phyloP scores from a whole-genome alignment of 106 monocot species.

The Dendrobium nobile region DNA sequence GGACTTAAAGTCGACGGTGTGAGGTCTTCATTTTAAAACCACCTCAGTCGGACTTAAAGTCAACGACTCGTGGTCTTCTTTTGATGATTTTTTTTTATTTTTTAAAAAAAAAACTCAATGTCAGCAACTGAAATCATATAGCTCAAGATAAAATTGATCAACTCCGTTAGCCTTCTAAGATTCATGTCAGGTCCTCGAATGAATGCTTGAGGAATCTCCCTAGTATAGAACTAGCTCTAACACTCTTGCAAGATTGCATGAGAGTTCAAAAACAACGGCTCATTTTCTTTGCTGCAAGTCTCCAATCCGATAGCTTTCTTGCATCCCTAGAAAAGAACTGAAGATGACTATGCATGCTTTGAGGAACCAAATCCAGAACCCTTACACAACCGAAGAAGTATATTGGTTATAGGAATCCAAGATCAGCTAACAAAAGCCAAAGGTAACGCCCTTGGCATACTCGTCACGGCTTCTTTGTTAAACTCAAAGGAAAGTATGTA shows the following conservation, averaged over 20 bases:
- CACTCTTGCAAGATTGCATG: slow-evolving; percentile 75
- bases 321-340: slow-evolving; percentile 80
- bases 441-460: slow-evolving; percentile 71
- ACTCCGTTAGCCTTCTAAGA: slow-evolving; percentile 75
- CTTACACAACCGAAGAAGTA: slow-evolving; percentile 70
- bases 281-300: slow-evolving; percentile 95
- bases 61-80: too few species aligned
- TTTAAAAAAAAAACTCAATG: slow-evolving; percentile 81
- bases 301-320: too few species aligned
- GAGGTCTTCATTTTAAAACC: too few species aligned
- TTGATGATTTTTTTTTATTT: too few species aligned
- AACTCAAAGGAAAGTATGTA: slow-evolving; percentile 74
- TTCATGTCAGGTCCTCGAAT: slow-evolving; percentile 83
- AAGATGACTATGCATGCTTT: slow-evolving; percentile 71
- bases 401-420: slow-evolving; percentile 90
- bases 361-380: slow-evolving; percentile 90
- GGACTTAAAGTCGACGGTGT: too few species aligned
- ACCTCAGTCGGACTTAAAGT: too few species aligned
- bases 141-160: slow-evolving; percentile 83
- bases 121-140: slow-evolving; percentile 79
- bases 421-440: slow-evolving; percentile 87
- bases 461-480: slow-evolving; percentile 67
- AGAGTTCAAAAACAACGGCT: slow-evolving; percentile 87
- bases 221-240: slow-evolving; percentile 86
- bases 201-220: slow-evolving; percentile 83